Conservation (phyloP, 495 filamentous ascomycete species). For the Talaromyces adpressus region DNA sequence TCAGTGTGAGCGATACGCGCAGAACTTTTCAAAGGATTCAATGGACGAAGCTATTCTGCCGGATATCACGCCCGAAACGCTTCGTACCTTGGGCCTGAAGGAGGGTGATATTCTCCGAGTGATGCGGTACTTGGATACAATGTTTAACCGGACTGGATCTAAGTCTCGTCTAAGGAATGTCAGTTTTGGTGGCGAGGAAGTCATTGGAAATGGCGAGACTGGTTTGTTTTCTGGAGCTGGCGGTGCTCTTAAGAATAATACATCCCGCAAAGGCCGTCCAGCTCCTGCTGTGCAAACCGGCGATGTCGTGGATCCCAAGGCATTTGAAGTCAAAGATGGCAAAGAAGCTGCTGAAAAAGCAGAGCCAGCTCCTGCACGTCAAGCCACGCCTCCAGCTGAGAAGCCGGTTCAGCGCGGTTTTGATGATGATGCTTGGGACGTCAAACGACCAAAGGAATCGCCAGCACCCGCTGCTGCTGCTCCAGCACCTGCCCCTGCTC, state of each 20-base stretch:
- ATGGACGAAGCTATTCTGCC: conserved; percentile 91
- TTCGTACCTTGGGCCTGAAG: conserved; percentile 81
- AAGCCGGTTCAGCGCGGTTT: conserved; percentile 59
- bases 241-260: conserved; percentile 79
- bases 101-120: conserved; percentile 96
- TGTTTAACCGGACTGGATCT: conserved; percentile 56
- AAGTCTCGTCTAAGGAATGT: conserved; percentile 55
- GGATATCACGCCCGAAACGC: conserved; percentile 72
- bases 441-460: conserved; percentile 74
- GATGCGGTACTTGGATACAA: conserved; percentile 80
- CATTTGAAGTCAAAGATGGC: conserved; percentile 48
- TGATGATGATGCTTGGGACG: conserved; percentile 96
- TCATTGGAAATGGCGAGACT: conserved; percentile 46
- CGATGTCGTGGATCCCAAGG: conserved; percentile 81
- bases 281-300: conserved; percentile 75
- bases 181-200: conserved; percentile 52
- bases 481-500: conserved; percentile 20
- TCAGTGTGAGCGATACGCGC: conserved; percentile 88
- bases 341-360: conserved; percentile 32
- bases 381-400: conserved; percentile 42
- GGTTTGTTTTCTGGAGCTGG: conserved; percentile 90
- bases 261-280: conserved; percentile 82
- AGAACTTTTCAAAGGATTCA: conserved; percentile 79
- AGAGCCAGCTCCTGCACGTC: conserved; percentile 25
- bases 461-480: conserved; percentile 29